These are phyloP conservation scores for Antrodiella citrinella DNA, from an alignment of 768 basidiomycete genomes.

Conservation along the genomic window DNA sequence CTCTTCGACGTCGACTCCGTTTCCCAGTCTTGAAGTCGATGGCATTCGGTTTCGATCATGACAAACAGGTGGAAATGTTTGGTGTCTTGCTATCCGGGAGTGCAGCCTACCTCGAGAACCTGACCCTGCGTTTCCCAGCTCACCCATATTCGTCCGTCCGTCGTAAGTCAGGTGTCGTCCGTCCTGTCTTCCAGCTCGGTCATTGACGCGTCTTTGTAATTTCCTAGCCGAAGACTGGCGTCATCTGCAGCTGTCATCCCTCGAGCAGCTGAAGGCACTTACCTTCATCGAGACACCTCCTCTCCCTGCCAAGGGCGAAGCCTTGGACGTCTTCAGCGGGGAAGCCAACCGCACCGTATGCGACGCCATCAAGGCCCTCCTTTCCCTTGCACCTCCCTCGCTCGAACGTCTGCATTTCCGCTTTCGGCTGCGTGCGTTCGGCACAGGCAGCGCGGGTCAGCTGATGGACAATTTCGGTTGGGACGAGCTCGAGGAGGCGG, in stretches of 20 bases:
- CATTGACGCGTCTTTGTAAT: no score
- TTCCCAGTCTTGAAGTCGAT: neutral
- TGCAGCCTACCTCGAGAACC: neutral
- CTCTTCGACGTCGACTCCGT: neutral
- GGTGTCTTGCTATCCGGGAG: neutral
- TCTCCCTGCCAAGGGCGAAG: neutral
- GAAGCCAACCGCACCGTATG: neutral
- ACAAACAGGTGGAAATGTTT: neutral
- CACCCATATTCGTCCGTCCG: neutral
- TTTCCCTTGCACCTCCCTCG: neutral
- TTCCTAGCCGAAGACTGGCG: neutral
- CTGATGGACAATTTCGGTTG: neutral
- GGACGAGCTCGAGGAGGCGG: neutral
- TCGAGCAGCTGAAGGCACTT: neutral
- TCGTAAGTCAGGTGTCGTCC: no score
- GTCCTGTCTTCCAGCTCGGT: no score
- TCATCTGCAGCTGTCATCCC: neutral
- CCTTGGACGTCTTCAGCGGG: neutral
- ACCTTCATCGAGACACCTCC: neutral
- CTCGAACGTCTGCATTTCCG: neutral
- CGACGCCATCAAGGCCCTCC: neutral
- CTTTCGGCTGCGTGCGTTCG: neutral
- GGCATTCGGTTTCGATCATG: neutral
- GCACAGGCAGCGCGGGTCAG: neutral
- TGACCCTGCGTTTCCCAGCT: neutral